phyloP scores from a whole-genome alignment of 2,329 filamentous ascomycete genomes.

The Fusarium neocosmosporiellum region DNA sequence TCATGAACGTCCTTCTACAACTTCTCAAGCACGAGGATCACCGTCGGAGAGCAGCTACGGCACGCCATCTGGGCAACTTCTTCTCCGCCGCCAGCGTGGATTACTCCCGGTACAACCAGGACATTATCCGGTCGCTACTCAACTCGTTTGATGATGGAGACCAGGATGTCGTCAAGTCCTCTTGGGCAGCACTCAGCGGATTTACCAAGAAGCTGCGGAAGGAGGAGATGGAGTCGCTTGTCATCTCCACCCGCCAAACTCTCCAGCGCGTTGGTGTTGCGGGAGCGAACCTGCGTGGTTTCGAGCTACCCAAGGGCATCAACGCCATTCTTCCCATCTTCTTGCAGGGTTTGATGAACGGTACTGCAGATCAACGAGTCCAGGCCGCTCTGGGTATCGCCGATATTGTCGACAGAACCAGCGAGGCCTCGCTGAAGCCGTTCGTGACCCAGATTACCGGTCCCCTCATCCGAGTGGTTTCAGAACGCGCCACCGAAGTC shows the following conservation, averaged over 20 bases:
- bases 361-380: conserved; percentile 89
- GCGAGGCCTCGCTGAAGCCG: conserved; percentile 86
- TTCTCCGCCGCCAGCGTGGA: conserved; percentile 84
- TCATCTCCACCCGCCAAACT: conserved; percentile 85
- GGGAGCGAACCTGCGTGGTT: conserved; percentile 86
- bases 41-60: conserved; percentile 80
- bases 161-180: conserved; percentile 83
- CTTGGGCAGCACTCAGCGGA: conserved; percentile 87
- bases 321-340: conserved; percentile 97
- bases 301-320: conserved; percentile 94
- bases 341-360: conserved; percentile 97
- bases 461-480: conserved; percentile 96
- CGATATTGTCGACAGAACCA: conserved; percentile 94
- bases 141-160: conserved; percentile 94
- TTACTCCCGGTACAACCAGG: conserved; percentile 95
- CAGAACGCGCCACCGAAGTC: conserved; percentile 94
- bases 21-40: conserved; percentile 95
- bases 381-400: conserved; percentile 93
- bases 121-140: conserved; percentile 89
- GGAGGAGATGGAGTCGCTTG: conserved; percentile 97
- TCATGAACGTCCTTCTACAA: conserved; percentile 91
- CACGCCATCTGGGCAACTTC: conserved; percentile 85
- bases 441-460: conserved; percentile 98
- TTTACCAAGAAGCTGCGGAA: conserved; percentile 92
- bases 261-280: conserved; percentile 89